phyloP scores from a whole-genome alignment of 306 rosid genomes.

The Ormosia semicastrata region DNA sequence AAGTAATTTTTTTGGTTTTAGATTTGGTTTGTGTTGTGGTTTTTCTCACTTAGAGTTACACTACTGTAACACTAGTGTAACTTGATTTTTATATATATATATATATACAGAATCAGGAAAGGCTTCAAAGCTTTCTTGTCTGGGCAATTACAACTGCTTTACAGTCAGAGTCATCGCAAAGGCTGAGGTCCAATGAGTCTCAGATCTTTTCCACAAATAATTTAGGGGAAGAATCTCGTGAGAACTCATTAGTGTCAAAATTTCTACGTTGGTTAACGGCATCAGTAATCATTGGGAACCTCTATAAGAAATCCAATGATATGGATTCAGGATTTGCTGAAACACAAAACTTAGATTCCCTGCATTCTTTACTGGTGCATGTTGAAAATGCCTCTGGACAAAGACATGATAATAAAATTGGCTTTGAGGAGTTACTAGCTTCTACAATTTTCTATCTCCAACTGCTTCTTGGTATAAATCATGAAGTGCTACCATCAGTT shows the following conservation, averaged over 20 bases:
- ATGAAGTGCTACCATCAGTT: slow-evolving; percentile 57
- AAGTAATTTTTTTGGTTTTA: not conserved
- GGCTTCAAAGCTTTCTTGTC: slow-evolving; percentile 58
- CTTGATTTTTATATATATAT: too few species aligned
- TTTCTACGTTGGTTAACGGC: slow-evolving; percentile 83
- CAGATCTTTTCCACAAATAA: slow-evolving; percentile 21
- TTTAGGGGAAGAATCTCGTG: slow-evolving; percentile 33
- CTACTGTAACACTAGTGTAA: too few species aligned
- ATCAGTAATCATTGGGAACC: slow-evolving; percentile 63
- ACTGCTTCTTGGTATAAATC: slow-evolving; percentile 47
- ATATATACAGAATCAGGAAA: slow-evolving; percentile 51
- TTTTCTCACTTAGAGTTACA: not conserved
- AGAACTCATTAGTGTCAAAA: slow-evolving; percentile 51
- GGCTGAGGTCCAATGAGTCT: slow-evolving; percentile 38
- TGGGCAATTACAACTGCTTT: slow-evolving; percentile 74
- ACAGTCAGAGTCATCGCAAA: slow-evolving; percentile 45
- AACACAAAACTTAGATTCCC: slow-evolving; percentile 36
- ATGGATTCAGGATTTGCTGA: slow-evolving; percentile 30
- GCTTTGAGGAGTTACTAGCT: slow-evolving; percentile 56
- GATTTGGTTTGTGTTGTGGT: not conserved
- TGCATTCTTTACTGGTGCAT: slow-evolving; percentile 53
- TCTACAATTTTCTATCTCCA: slow-evolving; percentile 70
- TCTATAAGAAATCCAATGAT: slow-evolving; percentile 36
- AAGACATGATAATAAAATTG: slow-evolving; percentile 38
- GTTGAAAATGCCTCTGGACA: slow-evolving; percentile 34